Evolutionary conservation across 768 basidiomycete species (phyloP).

Genomic region (Sutorius australiensis): DNA sequence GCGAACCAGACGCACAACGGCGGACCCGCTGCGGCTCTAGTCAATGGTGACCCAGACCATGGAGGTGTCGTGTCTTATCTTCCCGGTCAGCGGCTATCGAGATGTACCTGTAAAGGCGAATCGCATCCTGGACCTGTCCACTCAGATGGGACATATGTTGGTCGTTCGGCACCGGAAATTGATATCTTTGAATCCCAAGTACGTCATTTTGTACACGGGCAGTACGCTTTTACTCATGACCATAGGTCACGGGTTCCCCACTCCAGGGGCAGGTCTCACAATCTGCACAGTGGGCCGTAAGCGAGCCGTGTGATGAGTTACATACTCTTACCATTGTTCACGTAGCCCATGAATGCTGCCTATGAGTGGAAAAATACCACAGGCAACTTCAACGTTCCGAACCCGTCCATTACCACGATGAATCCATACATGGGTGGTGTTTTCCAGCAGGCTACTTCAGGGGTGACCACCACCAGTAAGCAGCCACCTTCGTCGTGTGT

Average conservation of each 20-base stretch:
- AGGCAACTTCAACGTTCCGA: slow-evolving; percentile 52
- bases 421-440: slow-evolving; percentile 74
- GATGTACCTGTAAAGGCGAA: slow-evolving; percentile 85
- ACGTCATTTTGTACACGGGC: slow-evolving; percentile 8
- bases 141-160: slow-evolving; percentile 72
- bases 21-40: slow-evolving; percentile 54
- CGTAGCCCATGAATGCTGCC: slow-evolving; percentile 70
- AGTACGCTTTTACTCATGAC: slow-evolving; percentile 11
- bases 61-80: slow-evolving; percentile 70
- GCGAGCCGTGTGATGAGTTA: slow-evolving; percentile 20
- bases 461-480: slow-evolving; percentile 56
- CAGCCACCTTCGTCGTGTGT: not conserved
- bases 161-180: slow-evolving; percentile 84
- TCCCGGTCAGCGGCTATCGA: slow-evolving; percentile 80
- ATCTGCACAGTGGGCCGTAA: slow-evolving; percentile 77
- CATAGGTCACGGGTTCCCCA: slow-evolving; percentile 35
- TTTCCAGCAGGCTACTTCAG: slow-evolving; percentile 83
- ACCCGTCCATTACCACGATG: slow-evolving; percentile 46
- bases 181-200: slow-evolving; percentile 87
- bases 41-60: slow-evolving; percentile 54
- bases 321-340: slow-evolving; percentile 1
- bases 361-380: slow-evolving; percentile 70
- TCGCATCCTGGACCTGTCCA: slow-evolving; percentile 85
- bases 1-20: slow-evolving; percentile 78
- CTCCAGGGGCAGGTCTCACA: slow-evolving; percentile 68